Conservation (phyloP, 306 rosid genomes). For the Oemleria cerasiformis region DNA sequence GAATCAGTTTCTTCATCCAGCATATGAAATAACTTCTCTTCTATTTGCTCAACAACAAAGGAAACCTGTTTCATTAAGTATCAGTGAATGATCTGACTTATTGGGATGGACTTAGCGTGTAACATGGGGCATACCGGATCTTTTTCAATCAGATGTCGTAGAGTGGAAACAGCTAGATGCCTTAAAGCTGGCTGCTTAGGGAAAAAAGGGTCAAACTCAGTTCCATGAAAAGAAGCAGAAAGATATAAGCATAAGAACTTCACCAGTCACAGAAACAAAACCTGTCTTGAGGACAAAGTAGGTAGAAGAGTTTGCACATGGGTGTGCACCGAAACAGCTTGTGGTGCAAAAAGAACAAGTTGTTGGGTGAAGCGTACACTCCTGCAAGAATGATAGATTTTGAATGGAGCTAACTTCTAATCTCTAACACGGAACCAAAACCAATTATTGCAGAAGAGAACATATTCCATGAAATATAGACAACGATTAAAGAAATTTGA, state of each 20-base stretch:
- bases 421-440: constrained; percentile 4
- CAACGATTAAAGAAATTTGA: background rate
- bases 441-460: constrained; percentile 15
- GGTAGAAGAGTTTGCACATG: constrained; percentile 55
- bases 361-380: constrained; percentile 96
- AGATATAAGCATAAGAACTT: constrained; percentile 15
- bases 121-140: constrained; percentile 65
- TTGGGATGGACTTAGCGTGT: constrained; percentile 12
- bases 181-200: constrained; percentile 79
- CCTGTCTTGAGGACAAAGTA: constrained; percentile 70
- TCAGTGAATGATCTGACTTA: constrained; percentile 24
- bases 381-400: constrained; percentile 43
- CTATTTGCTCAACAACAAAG: constrained; percentile 76
- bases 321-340: constrained; percentile 90
- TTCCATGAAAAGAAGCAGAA: constrained; percentile 18
- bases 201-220: background rate
- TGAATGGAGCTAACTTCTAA: constrained; percentile 10
- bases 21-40: constrained; percentile 85
- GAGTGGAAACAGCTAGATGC: constrained; percentile 91
- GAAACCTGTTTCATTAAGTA: constrained; percentile 63
- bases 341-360: constrained; percentile 96
- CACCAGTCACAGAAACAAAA: constrained; percentile 23
- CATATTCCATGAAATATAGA: background rate
- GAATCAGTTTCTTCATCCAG: constrained; percentile 98
- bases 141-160: constrained; percentile 92